Evolutionary conservation across 371 early-diverging fungal genomes (phyloP), one percentile per base, ranked within the genome.

Genomic region (Umbelopsis sp.): DNA sequence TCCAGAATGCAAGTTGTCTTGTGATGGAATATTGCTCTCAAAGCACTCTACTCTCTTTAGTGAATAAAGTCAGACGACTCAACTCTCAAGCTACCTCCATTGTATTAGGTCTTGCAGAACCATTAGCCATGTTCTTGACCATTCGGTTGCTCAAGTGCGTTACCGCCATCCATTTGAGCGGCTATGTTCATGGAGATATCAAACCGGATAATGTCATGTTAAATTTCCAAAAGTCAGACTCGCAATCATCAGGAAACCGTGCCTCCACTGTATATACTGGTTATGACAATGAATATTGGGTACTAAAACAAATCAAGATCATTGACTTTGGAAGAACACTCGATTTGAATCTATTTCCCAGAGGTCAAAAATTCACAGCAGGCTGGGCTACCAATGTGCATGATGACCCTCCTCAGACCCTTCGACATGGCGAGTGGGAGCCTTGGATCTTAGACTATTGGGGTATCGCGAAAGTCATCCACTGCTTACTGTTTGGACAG

Each of bases 201-300:
- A 86, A 86, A 66, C 67, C 77, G 3, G 86, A 86, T 51, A 86
- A 86, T 66, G 66, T 80, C 29, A 69, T 85, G 72, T 10, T 85
- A 10, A 50, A 44, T 11, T 70, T 69, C 2, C 51, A 69, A 46
- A 35, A 35, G 24, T 25, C 35, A 4, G 57, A 57, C 16, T 5
- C 29, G 7, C 6, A 18, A 29, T 12, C 52, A 20, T 35, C 35
- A 3, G 6, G 35, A 18, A 11, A 29, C 5, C 32, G 9, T 18
- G 29, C 35, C 18, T 4, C 57, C 12, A 57, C 10, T 7, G 10
- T 14, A 4, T 37, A 57, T 35, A 9, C 18, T 18, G 57, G 57
- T 9, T 11, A 16, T 29, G 57, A 57, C 18, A 35, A 57, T 57
- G 57, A 29, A 8, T 57, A 35, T 37, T 57, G 57, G 57, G 11